These are phyloP conservation scores for Colletotrichum trifolii DNA, from an alignment of 2,329 filamentous ascomycete genomes.

Conservation along the genomic window DNA sequence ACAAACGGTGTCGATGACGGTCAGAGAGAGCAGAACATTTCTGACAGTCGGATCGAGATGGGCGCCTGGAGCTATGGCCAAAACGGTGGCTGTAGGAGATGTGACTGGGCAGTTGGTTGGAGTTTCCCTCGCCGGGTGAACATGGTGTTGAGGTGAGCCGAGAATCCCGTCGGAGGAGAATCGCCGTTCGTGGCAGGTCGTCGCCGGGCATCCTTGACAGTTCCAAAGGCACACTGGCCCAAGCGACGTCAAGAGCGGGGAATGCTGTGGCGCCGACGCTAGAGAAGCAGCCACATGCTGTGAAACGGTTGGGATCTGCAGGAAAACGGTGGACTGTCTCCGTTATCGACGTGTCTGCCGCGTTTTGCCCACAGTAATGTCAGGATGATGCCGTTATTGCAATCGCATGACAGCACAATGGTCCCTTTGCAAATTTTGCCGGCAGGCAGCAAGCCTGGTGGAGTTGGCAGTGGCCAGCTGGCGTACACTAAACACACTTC, in stretches of 20 bases:
- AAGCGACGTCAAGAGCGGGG: conserved; percentile 30
- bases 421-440: background rate
- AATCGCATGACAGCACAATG: background rate
- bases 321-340: conserved; percentile 25
- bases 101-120: conserved; percentile 11
- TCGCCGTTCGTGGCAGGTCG: conserved; percentile 20
- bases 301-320: conserved; percentile 30
- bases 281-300: conserved; percentile 20
- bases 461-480: conserved; percentile 9
- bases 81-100: conserved; percentile 1
- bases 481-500: background rate
- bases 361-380: conserved; percentile 8
- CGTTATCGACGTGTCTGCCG: conserved; percentile 17
- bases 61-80: background rate
- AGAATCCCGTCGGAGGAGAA: conserved; percentile 28
- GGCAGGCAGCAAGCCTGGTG: conserved; percentile 20
- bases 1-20: background rate
- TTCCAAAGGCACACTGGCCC: conserved; percentile 4
- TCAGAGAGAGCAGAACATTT: background rate
- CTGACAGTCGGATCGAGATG: conserved; percentile 13
- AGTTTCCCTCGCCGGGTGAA: conserved; percentile 3
- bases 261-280: conserved; percentile 29
- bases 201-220: background rate
- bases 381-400: conserved; percentile 15
- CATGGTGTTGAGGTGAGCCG: conserved; percentile 13